A percentile compares a stretch with the other conserved stretches of the same genome.
Conservation (phyloP, 2,329 filamentous ascomycete species). For the Lecanosticta acicola region DNA sequence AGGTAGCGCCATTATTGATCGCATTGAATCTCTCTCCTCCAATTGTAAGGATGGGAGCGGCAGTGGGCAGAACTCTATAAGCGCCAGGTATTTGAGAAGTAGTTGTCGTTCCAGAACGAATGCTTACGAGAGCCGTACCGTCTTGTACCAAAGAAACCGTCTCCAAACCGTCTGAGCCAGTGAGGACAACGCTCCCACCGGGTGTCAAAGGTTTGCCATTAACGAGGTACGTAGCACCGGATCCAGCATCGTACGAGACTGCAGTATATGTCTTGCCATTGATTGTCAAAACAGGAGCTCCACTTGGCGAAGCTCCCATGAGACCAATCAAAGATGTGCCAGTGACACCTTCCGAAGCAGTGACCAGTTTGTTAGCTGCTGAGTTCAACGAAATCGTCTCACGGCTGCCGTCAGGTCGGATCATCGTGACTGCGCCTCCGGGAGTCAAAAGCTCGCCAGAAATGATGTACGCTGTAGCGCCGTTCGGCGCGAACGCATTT, state of each 20-base stretch:
- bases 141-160: conserved; percentile 33
- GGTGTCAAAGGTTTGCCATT: conserved; percentile 35
- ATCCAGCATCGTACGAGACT: conserved; percentile 21
- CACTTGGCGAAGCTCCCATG: conserved; percentile 11
- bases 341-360: conserved; percentile 19
- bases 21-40: conserved; percentile 28
- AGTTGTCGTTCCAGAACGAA: conserved; percentile 20
- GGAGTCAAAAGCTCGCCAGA: conserved; percentile 25
- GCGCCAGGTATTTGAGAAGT: conserved; percentile 23
- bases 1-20: conserved; percentile 29
- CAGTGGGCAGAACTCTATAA: conserved; percentile 22
- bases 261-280: conserved; percentile 24
- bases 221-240: conserved; percentile 35
- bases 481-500: conserved; percentile 22
- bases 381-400: conserved; percentile 31
- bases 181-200: conserved; percentile 27
- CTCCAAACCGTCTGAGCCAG: conserved; percentile 22
- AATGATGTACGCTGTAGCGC: conserved; percentile 26
- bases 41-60: conserved; percentile 30
- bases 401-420: conserved; percentile 15
- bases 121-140: conserved; percentile 24
- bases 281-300: conserved; percentile 27
- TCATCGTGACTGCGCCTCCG: conserved; percentile 23
- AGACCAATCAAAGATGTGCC: conserved; percentile 21
- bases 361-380: conserved; percentile 27